Evolutionary conservation across 768 basidiomycete genomes (phyloP).

Genomic region (Lactarius deliciosus): DNA sequence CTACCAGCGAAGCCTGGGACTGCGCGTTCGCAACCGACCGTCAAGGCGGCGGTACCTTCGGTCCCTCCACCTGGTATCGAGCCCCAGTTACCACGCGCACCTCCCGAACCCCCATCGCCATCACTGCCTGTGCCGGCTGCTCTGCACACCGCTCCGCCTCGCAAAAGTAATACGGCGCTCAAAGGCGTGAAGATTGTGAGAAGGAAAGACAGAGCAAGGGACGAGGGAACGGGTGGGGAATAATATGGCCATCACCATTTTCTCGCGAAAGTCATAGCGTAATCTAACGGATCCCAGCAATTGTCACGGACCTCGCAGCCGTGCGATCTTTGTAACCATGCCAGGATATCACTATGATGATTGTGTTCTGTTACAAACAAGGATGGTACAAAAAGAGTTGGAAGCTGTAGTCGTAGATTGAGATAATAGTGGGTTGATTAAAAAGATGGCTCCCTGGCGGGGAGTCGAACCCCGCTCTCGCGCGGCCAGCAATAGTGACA

Average conservation of each 20-base stretch:
- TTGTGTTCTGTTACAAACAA: background rate
- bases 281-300: too few relatives aligned
- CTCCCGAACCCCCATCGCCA: conserved; percentile 18
- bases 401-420: background rate
- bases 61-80: background rate
- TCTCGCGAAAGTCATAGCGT: too few relatives aligned
- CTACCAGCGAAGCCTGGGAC: conserved; percentile 17
- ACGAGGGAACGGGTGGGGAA: conserved; percentile 14
- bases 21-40: background rate
- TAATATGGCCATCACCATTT: background rate
- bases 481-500: conserved; percentile 32
- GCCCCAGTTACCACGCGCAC: conserved; percentile 10
- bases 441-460: conserved; percentile 38
- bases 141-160: background rate
- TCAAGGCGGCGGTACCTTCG: conserved; percentile 2
- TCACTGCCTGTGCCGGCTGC: background rate
- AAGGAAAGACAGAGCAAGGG: conserved; percentile 28
- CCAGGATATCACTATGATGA: background rate
- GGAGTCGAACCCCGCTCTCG: conserved; percentile 50
- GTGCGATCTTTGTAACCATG: too few relatives aligned
- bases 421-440: background rate
- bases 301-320: too few relatives aligned
- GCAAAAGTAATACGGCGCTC: conserved; percentile 25
- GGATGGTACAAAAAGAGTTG: background rate
- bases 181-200: conserved; percentile 35